Evolutionary conservation across 306 rosid genomes (phyloP), one percentile per base, ranked within the genome.

Genomic region (Luffa aegyptiaca): DNA sequence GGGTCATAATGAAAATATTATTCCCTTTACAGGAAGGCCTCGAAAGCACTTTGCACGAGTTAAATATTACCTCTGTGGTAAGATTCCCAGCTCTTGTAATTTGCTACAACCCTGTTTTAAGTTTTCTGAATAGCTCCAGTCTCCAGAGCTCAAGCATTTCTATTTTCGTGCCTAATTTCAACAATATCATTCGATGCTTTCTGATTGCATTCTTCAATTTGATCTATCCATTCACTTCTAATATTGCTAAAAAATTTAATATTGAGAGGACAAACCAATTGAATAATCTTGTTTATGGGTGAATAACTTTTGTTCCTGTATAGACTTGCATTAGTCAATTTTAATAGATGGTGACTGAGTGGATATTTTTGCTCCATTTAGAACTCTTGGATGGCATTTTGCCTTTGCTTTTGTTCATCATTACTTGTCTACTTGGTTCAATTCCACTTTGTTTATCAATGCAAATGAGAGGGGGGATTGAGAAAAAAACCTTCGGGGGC

Each of bases 61-160:
- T 89, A 80, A 83, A 85, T 85, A 90, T 94, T 72, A 69, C 85
- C 64, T 65, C 97, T 65, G 97, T 89, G 98, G 98, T 94, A 92
- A 89, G 72, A 48, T 53, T 20, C 81, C 83, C 84, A 41, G 62
- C 77, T 56, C 71, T 79, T 77, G 76, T 70, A 44, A 41, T 69
- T 37, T 41, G 8, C 75, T 69, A 11, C 12, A 8, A 21, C 80
- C 55, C 70, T 66, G 72, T 46, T 80, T 37, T 49, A 16, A 51
- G 76, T 75, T 71, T 66, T 79, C 46, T 81, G 73, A 79, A n/a
- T 81, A 31, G 53, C 42, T 80, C 66, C 31, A 5, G 55, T n/a
- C 42, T 80, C 61, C 20, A 5, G 55, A 39, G 33, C 9, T 35
- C 56, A 21, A 77, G 46, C 48, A 17, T 42, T 70, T 73, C 2